These are phyloP conservation scores for Linnemannia hyalina DNA, from an alignment of 192 early-diverging fungal genomes.

Conservation along the genomic window DNA sequence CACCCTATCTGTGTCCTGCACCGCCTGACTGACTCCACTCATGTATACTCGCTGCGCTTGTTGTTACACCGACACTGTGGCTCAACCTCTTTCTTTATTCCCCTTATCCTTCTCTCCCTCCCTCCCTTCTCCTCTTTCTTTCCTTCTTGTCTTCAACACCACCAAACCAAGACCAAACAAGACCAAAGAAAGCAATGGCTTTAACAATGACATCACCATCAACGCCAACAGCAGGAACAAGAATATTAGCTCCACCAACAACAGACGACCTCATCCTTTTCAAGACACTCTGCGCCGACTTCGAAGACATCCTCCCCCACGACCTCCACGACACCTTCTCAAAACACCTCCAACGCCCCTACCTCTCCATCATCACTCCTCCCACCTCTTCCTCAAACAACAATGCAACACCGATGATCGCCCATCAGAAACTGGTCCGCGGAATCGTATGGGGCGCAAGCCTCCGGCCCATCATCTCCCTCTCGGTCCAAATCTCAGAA, in stretches of 20 bases:
- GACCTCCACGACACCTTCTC: slow-evolving; percentile 37
- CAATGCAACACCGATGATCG: background rate
- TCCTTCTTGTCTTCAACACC: background rate
- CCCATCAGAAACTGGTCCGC: slow-evolving; percentile 11
- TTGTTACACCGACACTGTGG: background rate
- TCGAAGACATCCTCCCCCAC: slow-evolving; percentile 37
- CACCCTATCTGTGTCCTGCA: background rate
- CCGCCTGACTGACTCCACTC: background rate
- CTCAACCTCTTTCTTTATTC: background rate
- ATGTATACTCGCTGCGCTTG: no score
- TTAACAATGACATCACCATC: no score
- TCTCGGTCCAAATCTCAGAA: slow-evolving; percentile 30
- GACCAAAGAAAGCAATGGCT: background rate
- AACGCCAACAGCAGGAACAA: background rate
- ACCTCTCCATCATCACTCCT: background rate
- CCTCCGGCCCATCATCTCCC: slow-evolving; percentile 36
- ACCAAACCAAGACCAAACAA: background rate
- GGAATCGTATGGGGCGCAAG: slow-evolving; percentile 28
- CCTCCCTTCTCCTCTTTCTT: no score
- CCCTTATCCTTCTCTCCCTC: background rate
- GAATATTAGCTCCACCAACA: background rate
- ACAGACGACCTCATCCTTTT: slow-evolving; percentile 9
- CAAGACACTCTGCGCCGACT: slow-evolving; percentile 38
- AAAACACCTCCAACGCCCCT: slow-evolving; percentile 9
- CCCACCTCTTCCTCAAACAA: background rate